Conservation (phyloP, 1,284 basidiomycete species). For the Fomitopsis schrenkii region DNA sequence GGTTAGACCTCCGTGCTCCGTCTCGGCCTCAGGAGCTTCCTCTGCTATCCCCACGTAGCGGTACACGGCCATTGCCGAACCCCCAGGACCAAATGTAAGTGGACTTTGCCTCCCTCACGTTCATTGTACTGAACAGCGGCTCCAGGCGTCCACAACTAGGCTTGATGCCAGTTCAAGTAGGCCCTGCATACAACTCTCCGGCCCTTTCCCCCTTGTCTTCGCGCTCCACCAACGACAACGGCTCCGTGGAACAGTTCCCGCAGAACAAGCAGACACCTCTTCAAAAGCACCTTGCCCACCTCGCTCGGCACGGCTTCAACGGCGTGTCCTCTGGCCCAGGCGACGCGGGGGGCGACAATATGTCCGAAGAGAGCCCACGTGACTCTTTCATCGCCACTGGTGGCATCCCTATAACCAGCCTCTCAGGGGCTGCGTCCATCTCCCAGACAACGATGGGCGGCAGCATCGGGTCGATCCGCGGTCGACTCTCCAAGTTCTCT, state of each 20-base stretch:
- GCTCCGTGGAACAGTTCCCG: slow-evolving; percentile 17
- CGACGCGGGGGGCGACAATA: slow-evolving; percentile 52
- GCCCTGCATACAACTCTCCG: slow-evolving; percentile 29
- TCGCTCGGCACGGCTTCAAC: slow-evolving; percentile 75
- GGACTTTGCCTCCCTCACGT: not conserved
- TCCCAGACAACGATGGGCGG: slow-evolving; percentile 29
- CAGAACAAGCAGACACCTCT: slow-evolving; percentile 64
- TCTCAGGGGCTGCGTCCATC: slow-evolving; percentile 28
- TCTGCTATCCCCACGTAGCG: slow-evolving; percentile 2
- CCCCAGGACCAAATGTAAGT: slow-evolving; percentile 2
- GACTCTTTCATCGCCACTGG: slow-evolving; percentile 62
- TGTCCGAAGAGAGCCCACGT: slow-evolving; percentile 61
- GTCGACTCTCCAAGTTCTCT: slow-evolving; percentile 67
- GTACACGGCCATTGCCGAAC: slow-evolving; percentile 5
- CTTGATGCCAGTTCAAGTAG: slow-evolving; percentile 17
- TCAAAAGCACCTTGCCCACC: slow-evolving; percentile 71
- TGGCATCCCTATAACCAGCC: slow-evolving; percentile 18
- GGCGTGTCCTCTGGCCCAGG: slow-evolving; percentile 72
- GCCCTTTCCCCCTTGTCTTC: slow-evolving; percentile 32
- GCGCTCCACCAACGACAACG: slow-evolving; percentile 15
- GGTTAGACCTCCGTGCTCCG: slow-evolving; percentile 34
- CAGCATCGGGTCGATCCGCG: slow-evolving; percentile 37
- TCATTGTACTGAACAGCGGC: not conserved
- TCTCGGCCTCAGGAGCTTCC: slow-evolving; percentile 19
- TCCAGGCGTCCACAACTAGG: slow-evolving; percentile 15